A percentile compares a stretch with the other conserved stretches of the same genome.
phyloP scores from a whole-genome alignment of 129 eudicot genomes.

The Solidago caesia region DNA sequence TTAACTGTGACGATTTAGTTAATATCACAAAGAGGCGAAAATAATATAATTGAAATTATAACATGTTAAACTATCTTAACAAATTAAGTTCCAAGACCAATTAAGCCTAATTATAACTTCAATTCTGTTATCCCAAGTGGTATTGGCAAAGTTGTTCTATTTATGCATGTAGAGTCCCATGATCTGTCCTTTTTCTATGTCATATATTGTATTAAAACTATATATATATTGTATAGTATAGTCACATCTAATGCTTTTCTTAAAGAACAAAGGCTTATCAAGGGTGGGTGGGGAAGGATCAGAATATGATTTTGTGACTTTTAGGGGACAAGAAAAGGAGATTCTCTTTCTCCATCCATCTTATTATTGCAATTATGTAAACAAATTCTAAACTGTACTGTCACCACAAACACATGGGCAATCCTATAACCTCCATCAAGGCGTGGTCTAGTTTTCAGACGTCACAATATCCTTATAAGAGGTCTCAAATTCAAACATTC shows the following conservation, averaged over 20 bases:
- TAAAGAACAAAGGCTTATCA: slow-evolving; percentile 34
- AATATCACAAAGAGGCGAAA: too few relatives aligned
- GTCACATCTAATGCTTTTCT: slow-evolving; percentile 56
- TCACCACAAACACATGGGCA: slow-evolving; percentile 16
- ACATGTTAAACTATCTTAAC: background rate
- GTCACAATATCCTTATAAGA: too few relatives aligned
- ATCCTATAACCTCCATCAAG: background rate
- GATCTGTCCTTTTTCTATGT: slow-evolving; percentile 2
- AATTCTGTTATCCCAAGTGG: background rate
- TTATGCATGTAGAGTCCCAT: slow-evolving; percentile 20
- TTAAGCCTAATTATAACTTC: background rate
- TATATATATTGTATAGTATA: slow-evolving; percentile 10
- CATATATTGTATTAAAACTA: slow-evolving; percentile 22
- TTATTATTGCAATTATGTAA: slow-evolving; percentile 31
- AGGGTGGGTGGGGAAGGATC: slow-evolving; percentile 52
- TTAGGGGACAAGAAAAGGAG: slow-evolving; percentile 44
- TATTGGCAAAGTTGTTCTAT: background rate
- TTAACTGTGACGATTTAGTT: too few relatives aligned
- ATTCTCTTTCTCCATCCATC: slow-evolving; percentile 49
- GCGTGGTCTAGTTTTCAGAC: too few relatives aligned
- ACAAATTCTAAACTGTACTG: slow-evolving; percentile 18
- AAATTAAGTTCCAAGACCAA: background rate
- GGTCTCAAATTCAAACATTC: too few relatives aligned
- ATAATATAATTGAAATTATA: background rate
- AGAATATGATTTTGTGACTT: slow-evolving; percentile 46